Conservation (phyloP, 495 filamentous ascomycete species). For the Hypoxylon fragiforme region DNA sequence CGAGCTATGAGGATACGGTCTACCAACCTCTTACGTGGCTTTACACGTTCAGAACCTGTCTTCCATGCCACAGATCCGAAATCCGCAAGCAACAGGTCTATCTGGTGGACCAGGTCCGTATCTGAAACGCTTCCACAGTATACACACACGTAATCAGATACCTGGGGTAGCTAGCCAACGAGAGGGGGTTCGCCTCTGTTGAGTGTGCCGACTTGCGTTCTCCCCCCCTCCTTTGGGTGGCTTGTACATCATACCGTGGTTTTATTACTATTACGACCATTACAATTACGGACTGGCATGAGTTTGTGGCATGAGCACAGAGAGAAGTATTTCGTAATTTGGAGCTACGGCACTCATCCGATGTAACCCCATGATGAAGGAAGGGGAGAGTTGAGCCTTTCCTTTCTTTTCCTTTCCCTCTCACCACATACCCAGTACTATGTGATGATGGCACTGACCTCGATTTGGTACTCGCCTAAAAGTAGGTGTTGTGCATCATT, state of each 20-base stretch:
- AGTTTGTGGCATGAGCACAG: background rate
- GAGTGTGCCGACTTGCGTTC: constrained; percentile 3
- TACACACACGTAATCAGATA: constrained; percentile 16
- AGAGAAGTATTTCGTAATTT: background rate
- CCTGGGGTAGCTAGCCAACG: background rate
- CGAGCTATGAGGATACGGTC: background rate
- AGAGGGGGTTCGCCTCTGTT: background rate
- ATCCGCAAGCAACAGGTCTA: too few species aligned
- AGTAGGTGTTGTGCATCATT: constrained; percentile 6
- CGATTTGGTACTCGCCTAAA: background rate
- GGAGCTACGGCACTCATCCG: constrained; percentile 3
- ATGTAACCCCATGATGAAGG: constrained; percentile 8
- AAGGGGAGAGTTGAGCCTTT: too few species aligned
- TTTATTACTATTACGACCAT: constrained; percentile 2
- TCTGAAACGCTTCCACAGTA: constrained; percentile 4
- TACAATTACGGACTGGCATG: background rate
- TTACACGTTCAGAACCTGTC: constrained; percentile 5
- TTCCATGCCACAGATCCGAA: constrained; percentile 8
- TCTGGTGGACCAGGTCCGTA: too few species aligned
- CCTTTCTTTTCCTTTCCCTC: too few species aligned
- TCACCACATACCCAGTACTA: too few species aligned
- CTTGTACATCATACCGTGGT: constrained; percentile 5
- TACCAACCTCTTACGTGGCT: constrained; percentile 20
- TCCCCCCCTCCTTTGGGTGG: constrained; percentile 4
- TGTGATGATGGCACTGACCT: background rate